These are phyloP conservation scores for Alternaria sp. DNA, from an alignment of 2,329 filamentous ascomycete species.

Conservation along the genomic window DNA sequence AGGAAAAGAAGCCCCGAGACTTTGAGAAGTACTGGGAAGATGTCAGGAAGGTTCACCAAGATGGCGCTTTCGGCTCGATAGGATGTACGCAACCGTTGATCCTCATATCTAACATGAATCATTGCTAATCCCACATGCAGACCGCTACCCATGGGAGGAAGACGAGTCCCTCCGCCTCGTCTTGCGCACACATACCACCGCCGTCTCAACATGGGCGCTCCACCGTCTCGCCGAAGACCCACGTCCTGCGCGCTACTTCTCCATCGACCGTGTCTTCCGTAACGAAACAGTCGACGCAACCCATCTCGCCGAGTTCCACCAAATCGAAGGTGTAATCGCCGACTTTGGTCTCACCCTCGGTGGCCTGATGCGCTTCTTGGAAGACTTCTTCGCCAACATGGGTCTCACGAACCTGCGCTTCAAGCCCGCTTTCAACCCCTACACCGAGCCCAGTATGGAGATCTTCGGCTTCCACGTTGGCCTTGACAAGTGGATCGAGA, in stretches of 20 bases:
- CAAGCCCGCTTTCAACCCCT: conserved; percentile 94
- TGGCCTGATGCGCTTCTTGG: conserved; percentile 91
- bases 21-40: conserved; percentile 90
- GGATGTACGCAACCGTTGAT: conserved; percentile 62
- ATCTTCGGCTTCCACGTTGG: conserved; percentile 94
- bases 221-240: conserved; percentile 86
- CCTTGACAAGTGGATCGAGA: conserved; percentile 75
- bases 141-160: conserved; percentile 91
- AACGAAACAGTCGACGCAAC: conserved; percentile 98
- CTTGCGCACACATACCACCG: conserved; percentile 94
- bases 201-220: conserved; percentile 88
- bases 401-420: conserved; percentile 86
- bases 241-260: conserved; percentile 93
- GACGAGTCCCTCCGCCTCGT: conserved; percentile 88
- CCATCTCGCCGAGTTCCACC: conserved; percentile 97
- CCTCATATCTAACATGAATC: not conserved
- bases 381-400: conserved; percentile 96
- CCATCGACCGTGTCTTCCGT: conserved; percentile 96
- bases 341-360: conserved; percentile 93
- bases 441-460: conserved; percentile 84
- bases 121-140: conserved; percentile 10
- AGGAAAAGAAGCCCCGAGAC: conserved; percentile 64
- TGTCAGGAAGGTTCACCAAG: conserved; percentile 84
- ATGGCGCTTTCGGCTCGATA: conserved; percentile 91
- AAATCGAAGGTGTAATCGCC: conserved; percentile 97